These are phyloP conservation scores for Daldinia sp. DNA, from an alignment of 2,329 filamentous ascomycete genomes.

Conservation along the genomic window DNA sequence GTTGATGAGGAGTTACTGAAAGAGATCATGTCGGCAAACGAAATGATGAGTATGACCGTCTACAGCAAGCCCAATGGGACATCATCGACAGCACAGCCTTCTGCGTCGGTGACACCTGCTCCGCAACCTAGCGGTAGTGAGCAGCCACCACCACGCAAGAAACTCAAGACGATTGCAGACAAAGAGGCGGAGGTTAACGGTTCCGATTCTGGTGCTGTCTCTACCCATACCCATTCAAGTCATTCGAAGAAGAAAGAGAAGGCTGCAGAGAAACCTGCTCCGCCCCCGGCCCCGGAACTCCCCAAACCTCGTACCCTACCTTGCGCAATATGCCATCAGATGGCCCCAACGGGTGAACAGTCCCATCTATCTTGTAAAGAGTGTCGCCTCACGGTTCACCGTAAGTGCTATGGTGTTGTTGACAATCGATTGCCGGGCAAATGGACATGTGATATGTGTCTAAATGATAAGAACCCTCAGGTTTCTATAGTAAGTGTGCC, in stretches of 20 bases:
- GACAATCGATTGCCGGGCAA: slow-evolving; percentile 75
- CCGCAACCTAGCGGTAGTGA: slow-evolving; percentile 52
- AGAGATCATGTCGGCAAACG: slow-evolving; percentile 72
- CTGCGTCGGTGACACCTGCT: slow-evolving; percentile 42
- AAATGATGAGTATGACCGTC: slow-evolving; percentile 60
- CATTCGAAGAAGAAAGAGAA: slow-evolving; percentile 68
- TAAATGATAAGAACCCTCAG: slow-evolving; percentile 90
- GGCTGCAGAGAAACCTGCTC: slow-evolving; percentile 63
- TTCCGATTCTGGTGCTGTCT: slow-evolving; percentile 58
- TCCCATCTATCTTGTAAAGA: slow-evolving; percentile 79
- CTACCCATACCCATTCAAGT: slow-evolving; percentile 51
- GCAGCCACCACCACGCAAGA: slow-evolving; percentile 67
- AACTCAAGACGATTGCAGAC: slow-evolving; percentile 65
- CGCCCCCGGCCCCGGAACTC: slow-evolving; percentile 74
- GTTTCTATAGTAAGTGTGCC: slow-evolving; percentile 79
- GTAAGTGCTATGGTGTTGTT: slow-evolving; percentile 87
- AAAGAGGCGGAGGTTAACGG: slow-evolving; percentile 58
- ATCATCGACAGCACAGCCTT: slow-evolving; percentile 43
- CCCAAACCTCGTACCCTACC: slow-evolving; percentile 82
- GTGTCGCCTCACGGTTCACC: slow-evolving; percentile 91
- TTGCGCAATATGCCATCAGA: slow-evolving; percentile 82
- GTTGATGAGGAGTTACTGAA: slow-evolving; percentile 90
- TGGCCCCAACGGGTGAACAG: slow-evolving; percentile 75
- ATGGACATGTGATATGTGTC: slow-evolving; percentile 96
- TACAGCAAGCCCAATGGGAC: slow-evolving; percentile 48